phyloP scores from a whole-genome alignment of 495 filamentous ascomycete species.

The Talaromyces thailandensis region DNA sequence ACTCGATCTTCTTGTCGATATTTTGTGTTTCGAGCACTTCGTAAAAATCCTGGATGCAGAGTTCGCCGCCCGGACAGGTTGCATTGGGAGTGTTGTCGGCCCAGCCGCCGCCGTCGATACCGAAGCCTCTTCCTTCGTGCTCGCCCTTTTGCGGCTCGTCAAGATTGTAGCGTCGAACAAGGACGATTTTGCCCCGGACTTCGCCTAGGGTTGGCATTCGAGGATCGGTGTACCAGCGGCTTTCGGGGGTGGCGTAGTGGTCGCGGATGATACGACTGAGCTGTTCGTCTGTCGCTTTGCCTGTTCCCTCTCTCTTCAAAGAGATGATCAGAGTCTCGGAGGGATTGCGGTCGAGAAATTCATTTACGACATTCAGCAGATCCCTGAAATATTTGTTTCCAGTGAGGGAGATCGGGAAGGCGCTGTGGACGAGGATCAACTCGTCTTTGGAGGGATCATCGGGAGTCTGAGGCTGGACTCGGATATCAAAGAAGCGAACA shows the following conservation, averaged over 20 bases:
- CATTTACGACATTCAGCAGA: conserved; percentile 56
- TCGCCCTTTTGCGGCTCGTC: conserved; percentile 49
- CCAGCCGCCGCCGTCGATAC: conserved; percentile 78
- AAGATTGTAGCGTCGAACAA: conserved; percentile 73
- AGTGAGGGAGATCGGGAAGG: conserved; percentile 65
- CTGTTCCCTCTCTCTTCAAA: conserved; percentile 83
- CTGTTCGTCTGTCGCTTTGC: conserved; percentile 68
- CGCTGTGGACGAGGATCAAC: conserved; percentile 64
- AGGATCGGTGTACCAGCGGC: conserved; percentile 70
- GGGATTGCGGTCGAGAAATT: conserved; percentile 70
- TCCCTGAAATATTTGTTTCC: conserved; percentile 67
- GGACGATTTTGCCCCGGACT: conserved; percentile 72
- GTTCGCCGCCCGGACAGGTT: conserved; percentile 58
- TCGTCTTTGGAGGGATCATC: conserved; percentile 45
- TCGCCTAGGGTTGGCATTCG: conserved; percentile 76
- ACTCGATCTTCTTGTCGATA: conserved; percentile 72
- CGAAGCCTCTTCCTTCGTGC: conserved; percentile 59
- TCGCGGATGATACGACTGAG: conserved; percentile 61
- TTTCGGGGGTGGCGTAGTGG: conserved; percentile 56
- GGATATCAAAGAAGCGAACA: conserved; percentile 89
- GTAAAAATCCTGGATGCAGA: conserved; percentile 93
- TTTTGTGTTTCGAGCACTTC: conserved; percentile 68
- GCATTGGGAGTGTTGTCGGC: conserved; percentile 81
- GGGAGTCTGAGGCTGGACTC: conserved; percentile 56
- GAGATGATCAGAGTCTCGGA: conserved; percentile 79